Conservation (phyloP, 345 rosid species). For the Gossypium rotundifolium region DNA sequence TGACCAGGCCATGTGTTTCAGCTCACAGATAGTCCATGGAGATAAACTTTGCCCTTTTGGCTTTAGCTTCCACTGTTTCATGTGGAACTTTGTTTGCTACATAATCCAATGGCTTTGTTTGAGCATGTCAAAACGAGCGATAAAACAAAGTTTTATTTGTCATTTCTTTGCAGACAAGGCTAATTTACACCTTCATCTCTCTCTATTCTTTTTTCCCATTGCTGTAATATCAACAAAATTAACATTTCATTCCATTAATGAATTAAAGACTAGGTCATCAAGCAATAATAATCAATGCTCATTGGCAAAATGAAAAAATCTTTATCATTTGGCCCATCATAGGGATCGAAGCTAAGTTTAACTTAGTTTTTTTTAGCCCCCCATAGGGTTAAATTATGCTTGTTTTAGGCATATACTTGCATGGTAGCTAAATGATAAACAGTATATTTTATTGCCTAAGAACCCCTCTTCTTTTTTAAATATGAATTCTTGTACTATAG, state of each 20-base stretch:
- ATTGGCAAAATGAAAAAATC: too few relatives aligned
- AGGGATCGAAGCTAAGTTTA: neutral
- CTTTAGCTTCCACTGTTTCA: conserved; percentile 1
- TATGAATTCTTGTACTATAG: neutral
- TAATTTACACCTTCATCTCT: neutral
- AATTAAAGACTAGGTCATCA: neutral
- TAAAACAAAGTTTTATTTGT: neutral
- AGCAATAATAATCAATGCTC: neutral
- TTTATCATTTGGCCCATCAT: neutral
- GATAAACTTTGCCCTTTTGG: neutral
- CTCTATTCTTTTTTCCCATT: neutral
- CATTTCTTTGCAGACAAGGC: neutral
- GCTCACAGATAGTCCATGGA: conserved; percentile 1
- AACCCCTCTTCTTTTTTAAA: neutral
- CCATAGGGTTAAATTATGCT: neutral
- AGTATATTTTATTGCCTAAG: neutral
- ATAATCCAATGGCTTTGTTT: conserved; percentile 1
- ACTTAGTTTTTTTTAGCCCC: neutral
- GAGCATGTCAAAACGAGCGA: neutral
- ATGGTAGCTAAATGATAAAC: neutral
- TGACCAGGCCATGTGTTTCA: neutral
- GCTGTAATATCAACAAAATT: neutral
- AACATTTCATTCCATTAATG: neutral
- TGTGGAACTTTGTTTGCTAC: neutral
- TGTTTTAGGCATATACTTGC: neutral